These are phyloP conservation scores for Austroboletus eburneus DNA, from an alignment of 768 basidiomycete species.

Conservation along the genomic window DNA sequence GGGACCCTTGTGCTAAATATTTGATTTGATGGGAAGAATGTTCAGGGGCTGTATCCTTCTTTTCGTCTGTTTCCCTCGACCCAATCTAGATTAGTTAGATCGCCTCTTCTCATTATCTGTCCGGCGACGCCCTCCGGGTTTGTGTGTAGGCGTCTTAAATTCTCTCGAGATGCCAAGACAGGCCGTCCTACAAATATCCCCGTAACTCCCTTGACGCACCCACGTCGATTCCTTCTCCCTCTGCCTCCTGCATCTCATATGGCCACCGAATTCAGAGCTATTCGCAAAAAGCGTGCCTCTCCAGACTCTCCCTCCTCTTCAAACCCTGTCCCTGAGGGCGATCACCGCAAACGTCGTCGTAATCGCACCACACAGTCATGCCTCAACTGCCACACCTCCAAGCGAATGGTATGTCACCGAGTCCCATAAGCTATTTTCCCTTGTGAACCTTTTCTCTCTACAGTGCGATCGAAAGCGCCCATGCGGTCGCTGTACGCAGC, in stretches of 20 bases:
- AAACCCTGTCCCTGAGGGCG: conserved; percentile 39
- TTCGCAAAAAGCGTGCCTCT: conserved; percentile 31
- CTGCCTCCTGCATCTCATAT: conserved; percentile 12
- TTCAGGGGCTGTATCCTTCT: conserved; percentile 4
- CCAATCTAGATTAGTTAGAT: conserved; percentile 10
- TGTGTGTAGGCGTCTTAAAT: conserved; percentile 3
- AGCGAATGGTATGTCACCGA: conserved; percentile 54
- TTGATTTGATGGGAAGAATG: conserved; percentile 16
- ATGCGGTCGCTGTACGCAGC: conserved; percentile 42
- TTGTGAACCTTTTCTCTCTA: neutral
- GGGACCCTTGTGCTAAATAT: conserved; percentile 14
- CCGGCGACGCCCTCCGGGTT: conserved; percentile 9
- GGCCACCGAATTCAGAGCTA: conserved; percentile 23
- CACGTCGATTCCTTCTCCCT: conserved; percentile 2
- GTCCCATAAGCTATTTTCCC: neutral
- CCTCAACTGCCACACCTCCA: conserved; percentile 69
- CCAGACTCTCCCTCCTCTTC: conserved; percentile 21
- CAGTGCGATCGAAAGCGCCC: conserved; percentile 49
- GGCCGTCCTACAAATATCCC: conserved; percentile 28
- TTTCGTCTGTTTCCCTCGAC: conserved; percentile 12
- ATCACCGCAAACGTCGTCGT: conserved; percentile 59
- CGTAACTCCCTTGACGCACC: conserved; percentile 4
- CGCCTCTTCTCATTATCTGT: conserved; percentile 7
- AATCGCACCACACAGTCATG: conserved; percentile 74
- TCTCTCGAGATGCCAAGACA: conserved; percentile 21